A percentile compares a stretch with the other conserved stretches of the same genome.
Evolutionary conservation across 495 filamentous ascomycete genomes (phyloP).

Genomic region (Amniculicola lignicola): DNA sequence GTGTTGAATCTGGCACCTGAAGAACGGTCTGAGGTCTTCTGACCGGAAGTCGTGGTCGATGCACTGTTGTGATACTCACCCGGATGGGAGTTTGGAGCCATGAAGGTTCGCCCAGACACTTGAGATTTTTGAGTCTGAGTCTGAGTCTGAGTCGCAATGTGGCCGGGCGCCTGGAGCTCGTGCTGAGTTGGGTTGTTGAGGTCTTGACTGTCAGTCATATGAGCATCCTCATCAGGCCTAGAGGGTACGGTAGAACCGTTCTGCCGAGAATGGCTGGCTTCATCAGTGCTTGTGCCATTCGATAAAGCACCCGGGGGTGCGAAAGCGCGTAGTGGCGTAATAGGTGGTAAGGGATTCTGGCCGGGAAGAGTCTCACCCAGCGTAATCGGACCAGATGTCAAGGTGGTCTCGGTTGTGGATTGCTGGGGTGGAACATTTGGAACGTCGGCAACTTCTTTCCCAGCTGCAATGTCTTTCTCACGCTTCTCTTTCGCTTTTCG

Average conservation of each 20-base stretch:
- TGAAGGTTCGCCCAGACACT: conserved; percentile 65
- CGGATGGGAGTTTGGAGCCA: conserved; percentile 72
- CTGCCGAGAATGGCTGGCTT: conserved; percentile 52
- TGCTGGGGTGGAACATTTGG: conserved; percentile 50
- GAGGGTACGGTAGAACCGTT: conserved; percentile 68
- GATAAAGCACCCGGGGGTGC: conserved; percentile 51
- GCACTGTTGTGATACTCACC: conserved; percentile 78
- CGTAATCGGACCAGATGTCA: conserved; percentile 55
- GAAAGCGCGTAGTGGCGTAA: conserved; percentile 49
- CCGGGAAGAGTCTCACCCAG: conserved; percentile 56
- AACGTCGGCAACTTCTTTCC: conserved; percentile 31
- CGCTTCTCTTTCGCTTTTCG: conserved; percentile 50
- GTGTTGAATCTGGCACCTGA: conserved; percentile 56
- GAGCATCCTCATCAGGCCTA: conserved; percentile 50
- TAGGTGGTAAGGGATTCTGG: conserved; percentile 44
- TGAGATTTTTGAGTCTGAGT: conserved; percentile 61
- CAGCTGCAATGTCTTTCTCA: conserved; percentile 51
- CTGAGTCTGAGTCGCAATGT: conserved; percentile 23
- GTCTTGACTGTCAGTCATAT: conserved; percentile 59
- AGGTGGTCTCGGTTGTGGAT: conserved; percentile 46
- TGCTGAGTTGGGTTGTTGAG: conserved; percentile 47
- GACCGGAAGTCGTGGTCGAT: conserved; percentile 62
- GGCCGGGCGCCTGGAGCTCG: conserved; percentile 37
- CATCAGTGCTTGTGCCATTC: conserved; percentile 51
- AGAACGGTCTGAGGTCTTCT: conserved; percentile 55